Evolutionary conservation across 163 green algal species (phyloP).

Genomic region (Volvox carteri): DNA sequence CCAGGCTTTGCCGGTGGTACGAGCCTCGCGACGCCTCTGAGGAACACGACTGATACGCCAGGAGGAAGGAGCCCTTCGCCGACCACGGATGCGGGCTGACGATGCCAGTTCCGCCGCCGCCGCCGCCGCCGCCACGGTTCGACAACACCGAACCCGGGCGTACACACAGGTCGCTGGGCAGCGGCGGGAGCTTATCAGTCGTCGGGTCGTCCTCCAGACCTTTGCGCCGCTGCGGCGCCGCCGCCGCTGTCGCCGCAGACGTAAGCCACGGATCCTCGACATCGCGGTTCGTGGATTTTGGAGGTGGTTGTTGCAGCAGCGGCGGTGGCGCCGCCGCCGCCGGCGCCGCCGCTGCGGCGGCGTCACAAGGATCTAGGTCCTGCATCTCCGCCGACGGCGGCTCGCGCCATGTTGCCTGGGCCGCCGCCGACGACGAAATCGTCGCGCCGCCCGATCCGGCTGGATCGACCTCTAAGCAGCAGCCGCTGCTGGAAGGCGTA

Average conservation of each 20-base stretch:
- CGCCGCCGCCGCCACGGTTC: not conserved
- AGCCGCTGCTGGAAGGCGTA: not conserved
- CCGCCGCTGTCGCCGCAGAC: not conserved
- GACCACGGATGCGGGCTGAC: not conserved
- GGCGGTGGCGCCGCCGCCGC: no score
- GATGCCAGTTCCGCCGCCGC: not conserved
- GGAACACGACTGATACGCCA: not conserved
- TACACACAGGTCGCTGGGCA: not conserved
- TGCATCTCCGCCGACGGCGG: not conserved
- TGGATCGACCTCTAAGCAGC: not conserved
- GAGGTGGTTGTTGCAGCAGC: no score
- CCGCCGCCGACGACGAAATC: not conserved
- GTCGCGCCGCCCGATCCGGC: not conserved
- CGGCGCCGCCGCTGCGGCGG: no score
- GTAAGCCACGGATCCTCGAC: not conserved
- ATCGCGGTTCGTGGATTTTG: no score
- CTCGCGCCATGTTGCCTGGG: not conserved
- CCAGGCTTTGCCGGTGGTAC: not conserved
- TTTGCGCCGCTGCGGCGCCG: not conserved
- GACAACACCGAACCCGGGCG: not conserved
- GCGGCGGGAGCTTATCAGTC: not conserved
- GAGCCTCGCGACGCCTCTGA: constrained; percentile 13
- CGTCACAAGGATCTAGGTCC: not conserved
- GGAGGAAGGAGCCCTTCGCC: not conserved
- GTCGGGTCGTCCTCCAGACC: not conserved